These are phyloP conservation scores for Colletotrichum chlorophyti DNA, from an alignment of 2,329 filamentous ascomycete genomes.

Conservation along the genomic window DNA sequence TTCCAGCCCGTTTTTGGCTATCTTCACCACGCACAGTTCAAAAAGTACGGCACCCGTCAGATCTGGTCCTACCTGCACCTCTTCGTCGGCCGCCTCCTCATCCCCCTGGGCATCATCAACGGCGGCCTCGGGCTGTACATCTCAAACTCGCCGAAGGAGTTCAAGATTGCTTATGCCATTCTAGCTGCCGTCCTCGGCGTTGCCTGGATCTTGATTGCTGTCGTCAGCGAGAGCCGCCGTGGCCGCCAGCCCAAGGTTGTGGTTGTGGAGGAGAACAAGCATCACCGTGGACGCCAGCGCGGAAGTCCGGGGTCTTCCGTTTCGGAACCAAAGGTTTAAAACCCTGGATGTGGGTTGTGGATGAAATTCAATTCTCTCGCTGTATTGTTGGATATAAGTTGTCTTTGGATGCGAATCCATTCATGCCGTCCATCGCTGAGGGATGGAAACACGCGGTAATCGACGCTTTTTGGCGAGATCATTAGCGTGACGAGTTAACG, in stretches of 20 bases:
- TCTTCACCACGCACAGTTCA: conserved; percentile 50
- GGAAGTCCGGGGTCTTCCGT: conserved; percentile 8
- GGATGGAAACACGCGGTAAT: too few relatives aligned
- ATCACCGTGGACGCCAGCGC: neutral
- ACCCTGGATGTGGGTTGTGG: neutral
- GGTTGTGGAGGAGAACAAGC: conserved; percentile 22
- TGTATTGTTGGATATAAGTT: too few relatives aligned
- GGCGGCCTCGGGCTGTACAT: conserved; percentile 51
- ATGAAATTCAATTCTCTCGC: neutral
- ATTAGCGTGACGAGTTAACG: too few relatives aligned
- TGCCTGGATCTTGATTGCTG: conserved; percentile 43
- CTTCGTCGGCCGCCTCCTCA: conserved; percentile 46
- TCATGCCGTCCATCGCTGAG: too few relatives aligned
- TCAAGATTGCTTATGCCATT: conserved; percentile 45
- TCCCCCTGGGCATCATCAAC: conserved; percentile 52
- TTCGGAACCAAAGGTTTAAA: conserved; percentile 13
- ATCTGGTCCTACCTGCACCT: conserved; percentile 51
- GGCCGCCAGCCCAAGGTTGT: conserved; percentile 17
- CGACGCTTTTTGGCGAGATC: too few relatives aligned
- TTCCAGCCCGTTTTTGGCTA: conserved; percentile 50
- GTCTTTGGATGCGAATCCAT: too few relatives aligned
- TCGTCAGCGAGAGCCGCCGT: conserved; percentile 39
- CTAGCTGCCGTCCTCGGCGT: conserved; percentile 45
- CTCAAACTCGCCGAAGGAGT: conserved; percentile 35
- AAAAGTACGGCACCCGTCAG: conserved; percentile 43